A percentile compares a stretch with the other conserved stretches of the same genome.
These are phyloP conservation scores for Gonapodya sp. DNA, from an alignment of 192 early-diverging fungal genomes.

Conservation along the genomic window DNA sequence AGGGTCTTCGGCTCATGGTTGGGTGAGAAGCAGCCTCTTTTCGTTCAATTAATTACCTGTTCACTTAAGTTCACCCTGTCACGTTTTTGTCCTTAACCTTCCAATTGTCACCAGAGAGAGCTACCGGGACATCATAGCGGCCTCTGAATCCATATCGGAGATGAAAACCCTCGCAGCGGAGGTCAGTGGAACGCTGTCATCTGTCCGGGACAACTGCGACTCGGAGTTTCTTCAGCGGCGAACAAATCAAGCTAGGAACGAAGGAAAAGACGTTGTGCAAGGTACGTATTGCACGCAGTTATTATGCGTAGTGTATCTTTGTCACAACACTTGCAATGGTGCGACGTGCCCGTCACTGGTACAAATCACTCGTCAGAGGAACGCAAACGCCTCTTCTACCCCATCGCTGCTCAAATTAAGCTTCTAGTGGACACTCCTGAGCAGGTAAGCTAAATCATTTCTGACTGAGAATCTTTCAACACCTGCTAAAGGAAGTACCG, in stretches of 20 bases:
- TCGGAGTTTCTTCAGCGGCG: constrained; percentile 37
- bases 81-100: neutral
- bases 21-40: constrained; percentile 38
- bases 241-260: constrained; percentile 27
- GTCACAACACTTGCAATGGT: constrained; percentile 10
- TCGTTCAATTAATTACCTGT: neutral
- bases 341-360: constrained; percentile 1
- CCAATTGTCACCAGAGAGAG: constrained; percentile 48
- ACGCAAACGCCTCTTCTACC: constrained; percentile 45
- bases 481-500: neutral
- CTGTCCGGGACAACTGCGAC: constrained; percentile 47
- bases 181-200: constrained; percentile 44
- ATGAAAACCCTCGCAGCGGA: constrained; percentile 51
- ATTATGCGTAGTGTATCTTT: no score
- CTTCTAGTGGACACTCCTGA: constrained; percentile 77
- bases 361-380: constrained; percentile 30
- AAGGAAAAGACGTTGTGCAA: constrained; percentile 30
- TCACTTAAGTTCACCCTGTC: neutral
- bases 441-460: constrained; percentile 55
- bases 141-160: constrained; percentile 64
- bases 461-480: no score
- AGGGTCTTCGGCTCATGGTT: constrained; percentile 73
- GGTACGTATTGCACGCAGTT: constrained; percentile 14
- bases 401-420: constrained; percentile 70
- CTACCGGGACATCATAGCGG: constrained; percentile 76